A percentile compares a stretch with the other conserved stretches of the same genome.
These are phyloP conservation scores for Mucor mucedo DNA, from an alignment of 371 early-diverging fungal species.

Conservation along the genomic window DNA sequence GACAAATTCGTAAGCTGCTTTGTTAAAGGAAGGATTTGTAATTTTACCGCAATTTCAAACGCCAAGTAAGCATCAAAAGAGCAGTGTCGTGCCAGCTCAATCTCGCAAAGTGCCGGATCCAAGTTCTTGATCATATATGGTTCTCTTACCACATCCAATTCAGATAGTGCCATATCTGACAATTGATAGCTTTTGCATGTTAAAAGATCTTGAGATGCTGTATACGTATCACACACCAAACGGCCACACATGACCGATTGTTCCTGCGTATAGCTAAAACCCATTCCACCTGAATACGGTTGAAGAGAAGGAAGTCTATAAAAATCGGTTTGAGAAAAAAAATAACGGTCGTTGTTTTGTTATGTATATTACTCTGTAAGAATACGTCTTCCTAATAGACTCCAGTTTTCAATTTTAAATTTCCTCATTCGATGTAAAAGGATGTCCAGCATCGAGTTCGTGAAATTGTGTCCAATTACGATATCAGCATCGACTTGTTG, in stretches of 20 bases:
- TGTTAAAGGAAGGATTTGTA: slow-evolving; percentile 88
- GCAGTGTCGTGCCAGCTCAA: slow-evolving; percentile 73
- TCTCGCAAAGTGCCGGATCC: slow-evolving; percentile 54
- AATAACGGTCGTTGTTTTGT: neutral
- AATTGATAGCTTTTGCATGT: slow-evolving; percentile 82
- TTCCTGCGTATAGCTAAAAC: slow-evolving; percentile 53
- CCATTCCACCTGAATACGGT: slow-evolving; percentile 72
- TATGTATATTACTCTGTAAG: neutral
- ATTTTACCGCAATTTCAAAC: slow-evolving; percentile 72
- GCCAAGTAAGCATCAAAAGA: slow-evolving; percentile 80
- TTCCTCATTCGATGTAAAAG: slow-evolving; percentile 92
- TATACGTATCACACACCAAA: slow-evolving; percentile 91
- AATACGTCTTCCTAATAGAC: slow-evolving; percentile 17
- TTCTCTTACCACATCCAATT: slow-evolving; percentile 72
- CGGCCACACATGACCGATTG: slow-evolving; percentile 75
- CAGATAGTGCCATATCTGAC: slow-evolving; percentile 68
- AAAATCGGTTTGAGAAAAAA: slow-evolving; percentile 3
- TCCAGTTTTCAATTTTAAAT: slow-evolving; percentile 61
- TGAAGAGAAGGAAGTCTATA: slow-evolving; percentile 73
- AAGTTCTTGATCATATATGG: slow-evolving; percentile 78
- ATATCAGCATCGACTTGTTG: slow-evolving; percentile 89
- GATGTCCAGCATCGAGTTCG: slow-evolving; percentile 91
- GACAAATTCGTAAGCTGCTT: slow-evolving; percentile 89
- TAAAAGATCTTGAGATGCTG: slow-evolving; percentile 81
- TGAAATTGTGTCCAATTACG: slow-evolving; percentile 96